Evolutionary conservation across 441 rosid species (phyloP).

Genomic region (Flueggea neowawraea): DNA sequence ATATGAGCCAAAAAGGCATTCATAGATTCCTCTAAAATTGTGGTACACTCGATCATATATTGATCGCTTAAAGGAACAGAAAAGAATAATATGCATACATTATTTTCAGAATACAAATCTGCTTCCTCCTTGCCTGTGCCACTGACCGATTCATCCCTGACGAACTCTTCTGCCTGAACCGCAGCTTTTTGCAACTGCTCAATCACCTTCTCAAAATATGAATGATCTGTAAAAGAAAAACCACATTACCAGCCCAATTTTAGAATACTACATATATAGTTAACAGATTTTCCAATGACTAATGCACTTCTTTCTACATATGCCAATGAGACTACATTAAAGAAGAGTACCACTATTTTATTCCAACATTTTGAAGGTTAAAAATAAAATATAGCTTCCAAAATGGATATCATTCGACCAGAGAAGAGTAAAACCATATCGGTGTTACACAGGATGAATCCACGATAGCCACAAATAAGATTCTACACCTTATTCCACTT

Average conservation of each 20-base stretch:
- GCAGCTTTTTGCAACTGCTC: constrained; percentile 58
- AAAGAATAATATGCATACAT: constrained; percentile 22
- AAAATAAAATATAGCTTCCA: no score
- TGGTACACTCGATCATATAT: no score
- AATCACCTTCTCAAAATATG: constrained; percentile 55
- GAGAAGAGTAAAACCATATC: no score
- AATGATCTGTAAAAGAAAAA: constrained; percentile 43
- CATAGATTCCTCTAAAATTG: no score
- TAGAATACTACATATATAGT: neutral
- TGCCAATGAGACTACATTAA: no score
- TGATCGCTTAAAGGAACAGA: neutral
- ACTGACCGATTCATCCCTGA: constrained; percentile 22
- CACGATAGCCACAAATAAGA: no score
- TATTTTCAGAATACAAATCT: constrained; percentile 25
- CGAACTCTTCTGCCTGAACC: constrained; percentile 33
- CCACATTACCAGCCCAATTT: neutral
- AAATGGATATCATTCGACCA: no score
- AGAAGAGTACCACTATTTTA: no score
- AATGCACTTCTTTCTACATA: neutral
- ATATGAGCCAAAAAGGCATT: no score
- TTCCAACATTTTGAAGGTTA: no score
- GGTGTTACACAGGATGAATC: neutral
- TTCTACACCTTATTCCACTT: no score
- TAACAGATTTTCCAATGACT: no score
- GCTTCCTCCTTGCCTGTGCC: constrained; percentile 22